A percentile compares a stretch with the other conserved stretches of the same genome.
These are phyloP conservation scores for Sporothrix pallida DNA, from an alignment of 2,329 filamentous ascomycete species.

Conservation along the genomic window DNA sequence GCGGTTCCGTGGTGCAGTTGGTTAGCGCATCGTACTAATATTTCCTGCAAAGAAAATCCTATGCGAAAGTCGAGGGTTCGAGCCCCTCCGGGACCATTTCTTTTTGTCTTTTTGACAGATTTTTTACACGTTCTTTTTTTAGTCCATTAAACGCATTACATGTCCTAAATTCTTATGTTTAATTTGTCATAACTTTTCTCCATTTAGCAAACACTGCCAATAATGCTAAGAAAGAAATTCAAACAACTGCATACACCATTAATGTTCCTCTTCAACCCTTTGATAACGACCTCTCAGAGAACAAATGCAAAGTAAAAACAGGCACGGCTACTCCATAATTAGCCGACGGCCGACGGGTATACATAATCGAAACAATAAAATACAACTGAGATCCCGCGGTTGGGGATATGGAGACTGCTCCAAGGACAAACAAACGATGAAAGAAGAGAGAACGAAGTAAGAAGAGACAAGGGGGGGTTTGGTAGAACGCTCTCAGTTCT, in stretches of 20 bases:
- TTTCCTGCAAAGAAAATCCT: constrained; percentile 30
- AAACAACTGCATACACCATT: too few relatives aligned
- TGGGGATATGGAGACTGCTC: too few relatives aligned
- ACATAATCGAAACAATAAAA: constrained; percentile 21
- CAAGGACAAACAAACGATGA: too few relatives aligned
- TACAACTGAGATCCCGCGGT: neutral
- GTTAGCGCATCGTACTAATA: constrained; percentile 35
- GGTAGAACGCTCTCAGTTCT: neutral
- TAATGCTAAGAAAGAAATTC: too few relatives aligned
- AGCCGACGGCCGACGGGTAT: constrained; percentile 18
- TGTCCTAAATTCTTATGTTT: too few relatives aligned
- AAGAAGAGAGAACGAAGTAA: neutral
- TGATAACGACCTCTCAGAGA: neutral
- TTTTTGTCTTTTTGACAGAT: neutral
- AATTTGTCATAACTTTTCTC: too few relatives aligned
- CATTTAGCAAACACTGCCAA: too few relatives aligned
- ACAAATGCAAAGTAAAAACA: neutral
- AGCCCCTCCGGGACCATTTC: constrained; percentile 32
- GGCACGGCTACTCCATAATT: neutral
- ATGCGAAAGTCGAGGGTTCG: constrained; percentile 34
- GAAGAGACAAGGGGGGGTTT: neutral
- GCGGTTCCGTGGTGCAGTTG: constrained; percentile 35
- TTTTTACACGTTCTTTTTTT: neutral
- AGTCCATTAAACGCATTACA: too few relatives aligned
- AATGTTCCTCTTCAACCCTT: too few relatives aligned